phyloP scores from a whole-genome alignment of 371 early-diverging fungal genomes.

The Haplosporangium sp. region DNA sequence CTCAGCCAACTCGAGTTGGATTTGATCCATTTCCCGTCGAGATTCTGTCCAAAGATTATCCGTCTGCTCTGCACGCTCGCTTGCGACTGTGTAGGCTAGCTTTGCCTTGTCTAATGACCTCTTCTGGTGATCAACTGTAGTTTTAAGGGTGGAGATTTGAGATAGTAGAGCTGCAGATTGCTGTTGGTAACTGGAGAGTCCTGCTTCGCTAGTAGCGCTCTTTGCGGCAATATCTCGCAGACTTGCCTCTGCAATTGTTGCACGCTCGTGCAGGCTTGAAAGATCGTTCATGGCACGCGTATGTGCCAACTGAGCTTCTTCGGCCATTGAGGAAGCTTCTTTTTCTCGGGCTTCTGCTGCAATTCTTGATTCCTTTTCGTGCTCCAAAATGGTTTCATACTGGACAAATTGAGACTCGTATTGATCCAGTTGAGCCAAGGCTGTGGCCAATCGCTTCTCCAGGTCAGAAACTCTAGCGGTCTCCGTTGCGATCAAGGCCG shows the following conservation, averaged over 20 bases:
- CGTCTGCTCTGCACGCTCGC: constrained; percentile 56
- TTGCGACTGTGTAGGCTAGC: constrained; percentile 53
- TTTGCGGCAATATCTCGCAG: constrained; percentile 58
- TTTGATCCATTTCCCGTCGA: constrained; percentile 42
- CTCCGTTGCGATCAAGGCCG: constrained; percentile 58
- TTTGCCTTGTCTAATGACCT: constrained; percentile 57
- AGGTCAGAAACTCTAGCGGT: constrained; percentile 59
- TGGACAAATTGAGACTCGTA: constrained; percentile 58
- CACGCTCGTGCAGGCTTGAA: constrained; percentile 58
- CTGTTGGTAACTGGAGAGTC: constrained; percentile 50
- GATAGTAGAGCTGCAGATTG: constrained; percentile 34
- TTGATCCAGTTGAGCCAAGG: constrained; percentile 60
- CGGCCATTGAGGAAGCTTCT: constrained; percentile 64
- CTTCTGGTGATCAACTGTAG: constrained; percentile 57
- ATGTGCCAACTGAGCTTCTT: constrained; percentile 66
- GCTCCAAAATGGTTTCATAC: constrained; percentile 60
- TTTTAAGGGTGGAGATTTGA: constrained; percentile 48
- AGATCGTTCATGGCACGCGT: constrained; percentile 63
- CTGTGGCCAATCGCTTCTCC: constrained; percentile 60
- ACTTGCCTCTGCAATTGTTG: constrained; percentile 60
- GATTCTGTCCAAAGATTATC: constrained; percentile 57
- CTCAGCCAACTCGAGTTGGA: constrained; percentile 31
- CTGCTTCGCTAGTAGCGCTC: constrained; percentile 52
- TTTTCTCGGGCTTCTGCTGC: constrained; percentile 63
- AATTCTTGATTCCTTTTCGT: constrained; percentile 59